A percentile compares a stretch with the other conserved stretches of the same genome.
Evolutionary conservation across 805 yeast genomes (phyloP).

Genomic region (Dipodascus geniculatus): DNA sequence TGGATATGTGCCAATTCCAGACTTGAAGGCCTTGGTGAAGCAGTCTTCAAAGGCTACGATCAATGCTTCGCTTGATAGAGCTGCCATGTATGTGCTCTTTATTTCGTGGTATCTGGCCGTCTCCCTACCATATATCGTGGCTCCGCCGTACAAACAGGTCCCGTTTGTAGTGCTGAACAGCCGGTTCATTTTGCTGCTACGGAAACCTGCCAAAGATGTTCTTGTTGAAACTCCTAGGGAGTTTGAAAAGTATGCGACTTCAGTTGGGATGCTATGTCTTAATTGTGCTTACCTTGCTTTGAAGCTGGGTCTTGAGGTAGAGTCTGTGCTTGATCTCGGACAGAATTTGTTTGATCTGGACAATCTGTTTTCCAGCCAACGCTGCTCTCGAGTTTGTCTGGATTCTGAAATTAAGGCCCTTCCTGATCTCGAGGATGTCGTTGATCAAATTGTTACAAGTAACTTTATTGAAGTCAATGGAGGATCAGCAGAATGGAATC

Average conservation of each 20-base stretch:
- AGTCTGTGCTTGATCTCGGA: neutral
- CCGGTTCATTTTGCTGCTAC: neutral
- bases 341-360: neutral
- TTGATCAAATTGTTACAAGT: slow-evolving; percentile 21
- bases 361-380: neutral
- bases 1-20: neutral
- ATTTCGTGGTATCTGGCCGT: neutral
- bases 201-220: neutral
- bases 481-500: slow-evolving; percentile 25
- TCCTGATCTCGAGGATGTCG: slow-evolving; percentile 9
- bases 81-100: neutral
- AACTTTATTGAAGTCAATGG: slow-evolving; percentile 25
- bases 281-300: slow-evolving; percentile 20
- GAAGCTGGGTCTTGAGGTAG: slow-evolving; percentile 13
- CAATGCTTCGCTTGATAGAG: neutral
- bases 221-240: slow-evolving; percentile 17
- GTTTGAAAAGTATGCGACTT: slow-evolving; percentile 22
- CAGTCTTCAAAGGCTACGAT: neutral
- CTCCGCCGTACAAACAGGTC: neutral
- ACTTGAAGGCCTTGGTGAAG: neutral
- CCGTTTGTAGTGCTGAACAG: neutral
- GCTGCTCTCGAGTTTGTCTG: too few species aligned
- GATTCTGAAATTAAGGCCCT: neutral
- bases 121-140: neutral
- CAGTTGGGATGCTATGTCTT: slow-evolving; percentile 24